Evolutionary conservation across 768 basidiomycete genomes (phyloP).

Genomic region (Hygrophoropsis aurantiaca): DNA sequence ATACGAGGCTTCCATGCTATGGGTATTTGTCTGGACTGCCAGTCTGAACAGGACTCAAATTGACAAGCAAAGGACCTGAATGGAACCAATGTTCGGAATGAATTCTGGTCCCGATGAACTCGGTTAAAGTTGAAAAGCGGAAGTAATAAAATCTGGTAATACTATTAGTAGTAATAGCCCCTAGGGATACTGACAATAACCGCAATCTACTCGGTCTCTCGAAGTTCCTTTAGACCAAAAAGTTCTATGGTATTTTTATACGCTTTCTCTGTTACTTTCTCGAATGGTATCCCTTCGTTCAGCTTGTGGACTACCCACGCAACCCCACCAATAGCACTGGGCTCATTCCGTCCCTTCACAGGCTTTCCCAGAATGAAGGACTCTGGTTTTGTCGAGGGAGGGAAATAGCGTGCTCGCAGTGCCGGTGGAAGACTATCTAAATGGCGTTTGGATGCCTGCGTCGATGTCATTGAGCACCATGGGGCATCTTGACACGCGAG

Average conservation of each 20-base stretch:
- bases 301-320: conserved; percentile 67
- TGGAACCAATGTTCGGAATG: too few species aligned
- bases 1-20: too few species aligned
- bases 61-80: too few species aligned
- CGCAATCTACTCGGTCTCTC: background rate
- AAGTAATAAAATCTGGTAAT: too few species aligned
- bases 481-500: conserved; percentile 51
- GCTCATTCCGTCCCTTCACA: conserved; percentile 81
- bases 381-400: conserved; percentile 52
- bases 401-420: conserved; percentile 51
- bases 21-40: too few species aligned
- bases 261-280: conserved; percentile 53
- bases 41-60: too few species aligned
- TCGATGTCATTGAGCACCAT: conserved; percentile 70
- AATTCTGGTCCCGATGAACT: too few species aligned
- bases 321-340: conserved; percentile 60
- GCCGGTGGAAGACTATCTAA: conserved; percentile 46
- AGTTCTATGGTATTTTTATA: conserved; percentile 65
- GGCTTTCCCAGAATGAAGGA: conserved; percentile 56
- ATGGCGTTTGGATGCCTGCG: conserved; percentile 58
- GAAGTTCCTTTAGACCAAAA: conserved; percentile 50
- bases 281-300: conserved; percentile 46
- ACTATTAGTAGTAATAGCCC: too few species aligned
- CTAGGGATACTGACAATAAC: too few species aligned
- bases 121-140: too few species aligned